Percentiles rank a stretch among this genome's conserved stretches.
phyloP scores from a whole-genome alignment of 2,329 filamentous ascomycete genomes.

The Monosporascus sp. region DNA sequence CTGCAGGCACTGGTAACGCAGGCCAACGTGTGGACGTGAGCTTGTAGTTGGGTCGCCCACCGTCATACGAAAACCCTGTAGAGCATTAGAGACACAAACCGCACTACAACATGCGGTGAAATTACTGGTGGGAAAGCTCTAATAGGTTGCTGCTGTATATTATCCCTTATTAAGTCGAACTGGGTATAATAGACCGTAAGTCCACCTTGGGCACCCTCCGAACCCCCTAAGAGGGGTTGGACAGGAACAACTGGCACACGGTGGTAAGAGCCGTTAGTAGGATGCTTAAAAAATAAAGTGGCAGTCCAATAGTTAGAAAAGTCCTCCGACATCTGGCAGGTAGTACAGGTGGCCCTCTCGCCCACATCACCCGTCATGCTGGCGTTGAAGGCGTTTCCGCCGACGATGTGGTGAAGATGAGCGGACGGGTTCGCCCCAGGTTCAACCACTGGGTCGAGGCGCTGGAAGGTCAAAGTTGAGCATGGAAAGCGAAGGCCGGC shows the following conservation, averaged over 20 bases:
- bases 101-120: background rate
- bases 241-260: conserved; percentile 21
- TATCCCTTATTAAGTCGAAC: conserved; percentile 16
- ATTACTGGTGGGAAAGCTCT: conserved; percentile 35
- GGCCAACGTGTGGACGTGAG: conserved; percentile 23
- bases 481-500: conserved; percentile 14
- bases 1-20: conserved; percentile 35
- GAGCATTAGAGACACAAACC: background rate
- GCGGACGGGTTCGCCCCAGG: conserved; percentile 10
- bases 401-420: conserved; percentile 17
- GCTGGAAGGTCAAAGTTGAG: conserved; percentile 11
- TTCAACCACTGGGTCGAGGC: conserved; percentile 12
- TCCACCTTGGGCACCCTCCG: conserved; percentile 17
- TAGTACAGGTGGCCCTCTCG: conserved; percentile 16
- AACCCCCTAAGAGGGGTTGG: conserved; percentile 18
- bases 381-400: conserved; percentile 13
- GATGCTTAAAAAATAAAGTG: conserved; percentile 19
- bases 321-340: conserved; percentile 19
- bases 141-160: conserved; percentile 26
- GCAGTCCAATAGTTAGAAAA: conserved; percentile 23
- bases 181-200: conserved; percentile 24
- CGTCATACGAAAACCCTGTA: conserved; percentile 37
- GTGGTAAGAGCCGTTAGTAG: conserved; percentile 22
- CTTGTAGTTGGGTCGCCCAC: conserved; percentile 28
- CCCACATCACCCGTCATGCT: conserved; percentile 10